Conservation (phyloP, 2,329 filamentous ascomycete genomes). For the Exophiala oligosperma region DNA sequence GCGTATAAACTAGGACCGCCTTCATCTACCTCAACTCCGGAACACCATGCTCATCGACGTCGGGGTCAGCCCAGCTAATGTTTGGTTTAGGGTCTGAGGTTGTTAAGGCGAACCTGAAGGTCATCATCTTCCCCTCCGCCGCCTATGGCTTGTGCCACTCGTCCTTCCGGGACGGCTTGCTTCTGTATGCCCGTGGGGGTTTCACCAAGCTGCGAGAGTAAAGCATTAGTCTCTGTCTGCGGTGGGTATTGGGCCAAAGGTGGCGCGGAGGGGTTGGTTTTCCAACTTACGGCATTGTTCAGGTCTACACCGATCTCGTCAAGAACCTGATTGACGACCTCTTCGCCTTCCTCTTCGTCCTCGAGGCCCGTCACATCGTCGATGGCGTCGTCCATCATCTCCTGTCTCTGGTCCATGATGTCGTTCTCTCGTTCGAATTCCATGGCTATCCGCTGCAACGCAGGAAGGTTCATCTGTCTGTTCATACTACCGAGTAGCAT, state of each 20-base stretch:
- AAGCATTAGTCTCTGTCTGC: conserved; percentile 16
- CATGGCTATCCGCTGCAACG: conserved; percentile 94
- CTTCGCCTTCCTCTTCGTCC: conserved; percentile 92
- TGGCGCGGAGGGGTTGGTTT: too few species aligned
- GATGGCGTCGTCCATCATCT: conserved; percentile 99
- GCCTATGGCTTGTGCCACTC: conserved; percentile 84
- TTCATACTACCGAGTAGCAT: conserved; percentile 96
- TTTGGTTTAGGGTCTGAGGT: conserved; percentile 60
- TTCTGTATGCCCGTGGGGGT: conserved; percentile 83
- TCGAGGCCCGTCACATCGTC: conserved; percentile 92
- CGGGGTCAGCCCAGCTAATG: too few species aligned
- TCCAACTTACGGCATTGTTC: conserved; percentile 72
- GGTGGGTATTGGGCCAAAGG: too few species aligned
- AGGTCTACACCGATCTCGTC: conserved; percentile 97
- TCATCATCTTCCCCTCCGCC: conserved; percentile 74
- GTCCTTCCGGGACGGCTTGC: conserved; percentile 68
- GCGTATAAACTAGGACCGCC: too few species aligned
- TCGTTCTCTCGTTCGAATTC: conserved; percentile 99
- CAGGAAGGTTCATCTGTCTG: conserved; percentile 92
- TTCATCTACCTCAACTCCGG: conserved; percentile 7
- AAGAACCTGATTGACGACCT: conserved; percentile 92
- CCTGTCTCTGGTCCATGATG: conserved; percentile 97
- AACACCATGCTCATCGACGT: conserved; percentile 12
- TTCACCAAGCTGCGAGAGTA: conserved; percentile 71
- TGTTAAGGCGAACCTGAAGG: conserved; percentile 88